Evolutionary conservation across 495 filamentous ascomycete genomes (phyloP).

Genomic region (Aspergillus indologenus): DNA sequence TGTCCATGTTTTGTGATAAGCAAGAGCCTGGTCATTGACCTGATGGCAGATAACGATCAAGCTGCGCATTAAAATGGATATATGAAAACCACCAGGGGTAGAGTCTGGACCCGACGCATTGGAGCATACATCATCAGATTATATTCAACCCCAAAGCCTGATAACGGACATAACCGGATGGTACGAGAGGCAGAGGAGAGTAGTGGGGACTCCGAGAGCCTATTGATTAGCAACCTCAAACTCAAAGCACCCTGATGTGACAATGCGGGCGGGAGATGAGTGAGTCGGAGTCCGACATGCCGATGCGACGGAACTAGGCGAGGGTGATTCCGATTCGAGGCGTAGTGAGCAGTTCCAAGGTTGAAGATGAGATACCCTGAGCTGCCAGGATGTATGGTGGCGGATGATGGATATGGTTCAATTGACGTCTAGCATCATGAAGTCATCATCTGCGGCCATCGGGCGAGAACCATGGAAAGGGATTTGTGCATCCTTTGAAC

Average conservation of each 20-base stretch:
- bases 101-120: background rate
- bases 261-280: background rate
- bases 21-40: background rate
- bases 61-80: background rate
- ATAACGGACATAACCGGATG: background rate
- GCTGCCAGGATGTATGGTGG: background rate
- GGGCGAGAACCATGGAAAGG: background rate
- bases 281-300: background rate
- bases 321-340: background rate
- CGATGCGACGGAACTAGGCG: background rate
- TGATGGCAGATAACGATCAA: background rate
- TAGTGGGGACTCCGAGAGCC: background rate
- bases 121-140: background rate
- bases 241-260: background rate
- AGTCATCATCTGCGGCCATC: conserved; percentile 5
- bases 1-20: background rate
- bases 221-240: background rate
- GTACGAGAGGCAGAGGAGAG: background rate
- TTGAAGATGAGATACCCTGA: background rate
- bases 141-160: background rate
- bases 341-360: background rate
- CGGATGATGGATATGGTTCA: background rate
- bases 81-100: background rate
- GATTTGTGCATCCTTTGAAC: background rate
- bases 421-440: conserved; percentile 2